Evolutionary conservation across 2,329 filamentous ascomycete species (phyloP), one percentile per base, ranked within the genome.

Genomic region (Ascocoryne sarcoides): DNA sequence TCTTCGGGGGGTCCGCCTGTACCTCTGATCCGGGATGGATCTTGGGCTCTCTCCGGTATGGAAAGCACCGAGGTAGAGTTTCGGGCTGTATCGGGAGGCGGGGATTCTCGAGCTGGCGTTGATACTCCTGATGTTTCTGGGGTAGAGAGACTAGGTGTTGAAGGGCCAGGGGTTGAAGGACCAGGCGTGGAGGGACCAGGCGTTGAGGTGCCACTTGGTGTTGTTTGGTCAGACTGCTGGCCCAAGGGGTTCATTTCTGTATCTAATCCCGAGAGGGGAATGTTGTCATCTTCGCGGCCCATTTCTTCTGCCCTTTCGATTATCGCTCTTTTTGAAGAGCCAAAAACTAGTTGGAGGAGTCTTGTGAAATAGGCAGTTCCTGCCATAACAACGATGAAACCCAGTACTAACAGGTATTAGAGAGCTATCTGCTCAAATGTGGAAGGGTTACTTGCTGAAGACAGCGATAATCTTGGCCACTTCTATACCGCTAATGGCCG

Each of bases 381-480:
- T 4, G 64, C 58, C 55, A 76, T 66, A 61, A 74, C 70, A 31
- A 67, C 57, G 10, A 71, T 49, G 56, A 75, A 79, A 10, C 73
- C 75, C 32, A 76, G 54, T 4, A 75, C 74, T 76, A 37, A 0
- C 7, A 20, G 16, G 19, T 16, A n/a, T 35, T 20, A 5, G n/a
- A 19, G 8, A 16, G n/a, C 20, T 35, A 35, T 8, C 10, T 17
- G n/a, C 9, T 18, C 17, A 18, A 30, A 16, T 2, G 3, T 4
- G 31, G 43, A 17, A 42, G 37, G 40, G 3, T 31, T 5, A 56
- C 69, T 53, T 50, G 76, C 74, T 50, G 51, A 78, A 79, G 1
- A 79, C 69, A 17, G 63, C 70, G 45, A 78, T 73, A 30, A 79
- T 75, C 52, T 76, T 76, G 29, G 66, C 65, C 10, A 78, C 71